Percentiles rank a stretch among this genome's conserved stretches.
Evolutionary conservation across 1,284 basidiomycete species (phyloP).

Genomic region (Fomes fomentarius): DNA sequence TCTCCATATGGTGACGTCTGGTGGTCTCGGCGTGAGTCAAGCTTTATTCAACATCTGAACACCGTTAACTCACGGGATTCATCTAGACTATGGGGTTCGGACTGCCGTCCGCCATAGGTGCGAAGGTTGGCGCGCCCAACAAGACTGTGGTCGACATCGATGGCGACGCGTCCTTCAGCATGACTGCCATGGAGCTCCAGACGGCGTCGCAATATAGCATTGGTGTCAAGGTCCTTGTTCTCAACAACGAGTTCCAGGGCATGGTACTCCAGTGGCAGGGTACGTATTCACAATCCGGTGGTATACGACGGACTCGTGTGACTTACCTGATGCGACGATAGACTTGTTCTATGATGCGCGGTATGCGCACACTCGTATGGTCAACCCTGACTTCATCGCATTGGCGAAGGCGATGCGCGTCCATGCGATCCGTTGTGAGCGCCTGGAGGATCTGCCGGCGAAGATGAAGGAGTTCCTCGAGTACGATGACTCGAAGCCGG

Average conservation of each 20-base stretch:
- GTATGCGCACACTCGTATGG: constrained; percentile 94
- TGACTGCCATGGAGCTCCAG: constrained; percentile 99
- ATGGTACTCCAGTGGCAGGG: constrained; percentile 99
- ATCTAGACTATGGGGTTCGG: constrained; percentile 96
- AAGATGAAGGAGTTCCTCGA: constrained; percentile 99
- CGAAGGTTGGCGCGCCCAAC: constrained; percentile 93
- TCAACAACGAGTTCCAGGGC: constrained; percentile 97
- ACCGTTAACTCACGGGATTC: too few species aligned
- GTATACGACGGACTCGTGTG: too few species aligned
- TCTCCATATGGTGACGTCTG: constrained; percentile 92
- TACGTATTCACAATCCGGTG: too few species aligned
- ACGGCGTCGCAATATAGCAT: constrained; percentile 92
- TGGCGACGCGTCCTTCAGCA: constrained; percentile 97
- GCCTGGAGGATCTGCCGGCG: constrained; percentile 76
- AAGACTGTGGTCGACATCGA: constrained; percentile 97
- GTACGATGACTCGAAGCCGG: constrained; percentile 85
- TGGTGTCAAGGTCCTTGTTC: constrained; percentile 89
- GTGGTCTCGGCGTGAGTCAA: constrained; percentile 85
- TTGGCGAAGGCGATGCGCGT: constrained; percentile 91
- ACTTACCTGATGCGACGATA: constrained; percentile 28
- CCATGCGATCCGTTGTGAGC: constrained; percentile 83
- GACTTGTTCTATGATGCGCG: constrained; percentile 96
- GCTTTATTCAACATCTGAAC: constrained; percentile 3
- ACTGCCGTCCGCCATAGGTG: constrained; percentile 91
- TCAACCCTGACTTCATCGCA: constrained; percentile 91